Evolutionary conservation across 2,329 filamentous ascomycete genomes (phyloP), one percentile per base, ranked within the genome.

Genomic region (Parastagonospora nodorum): DNA sequence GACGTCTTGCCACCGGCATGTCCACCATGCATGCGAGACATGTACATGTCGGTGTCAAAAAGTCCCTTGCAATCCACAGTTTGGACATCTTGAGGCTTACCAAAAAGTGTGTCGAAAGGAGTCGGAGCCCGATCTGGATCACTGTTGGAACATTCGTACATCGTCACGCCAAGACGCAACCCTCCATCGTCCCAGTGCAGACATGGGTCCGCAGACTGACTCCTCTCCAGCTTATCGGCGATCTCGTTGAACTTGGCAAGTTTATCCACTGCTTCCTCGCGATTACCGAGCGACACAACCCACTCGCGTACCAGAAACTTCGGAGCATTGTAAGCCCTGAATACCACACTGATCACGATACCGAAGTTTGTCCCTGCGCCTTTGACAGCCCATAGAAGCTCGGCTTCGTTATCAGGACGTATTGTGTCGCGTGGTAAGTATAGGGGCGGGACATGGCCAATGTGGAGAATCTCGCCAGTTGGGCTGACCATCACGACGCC

Each of bases 11-110:
- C 78, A 16, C 78, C 73, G 14, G 75, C 75, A 44, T 87, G 83
- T 0, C 83, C 83, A 19, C 81, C 80, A 43, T 87, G 82, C 80
- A 88, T 83, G 10, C 53, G 60, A 2, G 80, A 80, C 68, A 88
- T 77, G 69, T 86, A 85, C 79, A 86, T 82, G 44, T 87, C 84
- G 0, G 76, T 73, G 0, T 85, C 79, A 52, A 87, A 87, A 51
- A 86, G 50, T 33, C 71, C 78, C 8, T 84, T 57, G 33, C 74
- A 57, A 51, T 87, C 75, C 8, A 84, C 75, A 0, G 44, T 37
- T 50, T 77, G 69, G 24, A 31, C 57, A 42, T 58, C 63, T 28
- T 60, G 74, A 71, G 0, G 56, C 62, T 2, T 77, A 78, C 40
- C 77, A 29, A 75, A 37, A 28, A 41, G 37, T 49, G 15, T 9